Conservation (phyloP, 78 protist species). For the Trichosphaerium sp. region DNA sequence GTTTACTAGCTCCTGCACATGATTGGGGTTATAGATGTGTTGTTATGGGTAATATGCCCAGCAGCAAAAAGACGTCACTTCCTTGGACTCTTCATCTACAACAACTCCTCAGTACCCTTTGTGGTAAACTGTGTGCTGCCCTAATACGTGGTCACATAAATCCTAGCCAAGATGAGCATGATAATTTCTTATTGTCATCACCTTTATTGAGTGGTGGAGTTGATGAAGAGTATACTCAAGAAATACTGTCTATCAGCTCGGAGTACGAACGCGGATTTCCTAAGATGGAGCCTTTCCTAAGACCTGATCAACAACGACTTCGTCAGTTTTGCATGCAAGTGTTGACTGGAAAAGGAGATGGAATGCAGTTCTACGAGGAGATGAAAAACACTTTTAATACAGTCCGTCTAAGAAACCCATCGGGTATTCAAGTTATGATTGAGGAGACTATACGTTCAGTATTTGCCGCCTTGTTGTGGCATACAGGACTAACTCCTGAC, state of each 20-base stretch:
- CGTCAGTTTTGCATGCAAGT: too few relatives aligned
- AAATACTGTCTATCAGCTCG: constrained; percentile 4
- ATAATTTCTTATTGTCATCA: constrained; percentile 3
- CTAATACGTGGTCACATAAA: constrained; percentile 19
- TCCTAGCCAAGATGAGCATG: constrained; percentile 12
- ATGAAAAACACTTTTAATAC: too few relatives aligned
- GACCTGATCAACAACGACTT: too few relatives aligned
- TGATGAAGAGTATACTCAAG: constrained; percentile 28
- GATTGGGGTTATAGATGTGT: constrained; percentile 43
- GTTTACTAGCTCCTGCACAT: too few relatives aligned
- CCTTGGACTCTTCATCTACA: constrained; percentile 56
- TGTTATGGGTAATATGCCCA: constrained; percentile 49
- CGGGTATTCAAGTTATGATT: neutral
- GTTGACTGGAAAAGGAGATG: too few relatives aligned
- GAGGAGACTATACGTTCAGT: neutral
- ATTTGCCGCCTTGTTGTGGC: neutral
- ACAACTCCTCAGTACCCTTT: constrained; percentile 42
- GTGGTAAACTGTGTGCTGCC: constrained; percentile 30
- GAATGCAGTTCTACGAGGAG: too few relatives aligned
- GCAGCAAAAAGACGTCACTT: constrained; percentile 22
- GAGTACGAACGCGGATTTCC: too few relatives aligned
- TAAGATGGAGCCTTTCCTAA: too few relatives aligned
- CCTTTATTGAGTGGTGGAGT: constrained; percentile 21
- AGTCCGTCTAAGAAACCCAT: too few relatives aligned
- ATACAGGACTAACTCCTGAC: neutral